Evolutionary conservation across 2,329 filamentous ascomycete genomes (phyloP), one percentile per base, ranked within the genome.

Genomic region (Cladosporium sp.): DNA sequence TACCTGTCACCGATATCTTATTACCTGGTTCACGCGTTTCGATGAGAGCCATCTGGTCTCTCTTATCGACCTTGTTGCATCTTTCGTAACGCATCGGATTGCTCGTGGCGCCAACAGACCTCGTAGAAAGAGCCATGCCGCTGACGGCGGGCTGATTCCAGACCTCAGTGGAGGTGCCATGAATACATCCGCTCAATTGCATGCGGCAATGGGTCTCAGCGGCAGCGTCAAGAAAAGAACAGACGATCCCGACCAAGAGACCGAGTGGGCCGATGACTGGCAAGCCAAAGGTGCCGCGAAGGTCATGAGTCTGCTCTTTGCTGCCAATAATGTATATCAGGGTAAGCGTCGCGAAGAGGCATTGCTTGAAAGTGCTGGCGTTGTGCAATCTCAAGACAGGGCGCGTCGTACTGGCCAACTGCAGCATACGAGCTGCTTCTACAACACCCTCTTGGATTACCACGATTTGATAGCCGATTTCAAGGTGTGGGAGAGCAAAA

Each of bases 391-490:
- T 13, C 55, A 59, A 45, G 64, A 63, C 28, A 62, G 63, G 34
- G 64, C 62, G 12, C 63, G 62, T 39, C 58, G 64, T 10, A 68
- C 64, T 61, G 85, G 85, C 0, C 88, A 90, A 66, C 78, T 92
- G 39, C 74, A 96, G 25, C 85, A 90, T 0, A 90, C 89, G 4
- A 93, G 85, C 65, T 86, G 90, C 65, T 97, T 96, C 69, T 97
- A 96, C 73, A 91, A 90, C 67, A 89, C 89, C 1, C 76, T 96
- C 59, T 81, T 96, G 9, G 92, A 97, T 69, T 91, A 90, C 65
- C 84, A 87, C n/a, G 90, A 96, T 68, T 79, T 96, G 6, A 83
- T 94, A 47, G 83, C 83, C 0, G 92, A 97, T 70, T 96, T 95
- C 66, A 90, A 96, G 67, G 81, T 84, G 9, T 97, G 92, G 92